Evolutionary conservation across 2,329 filamentous ascomycete species (phyloP).

Genomic region (Boeremia exigua): DNA sequence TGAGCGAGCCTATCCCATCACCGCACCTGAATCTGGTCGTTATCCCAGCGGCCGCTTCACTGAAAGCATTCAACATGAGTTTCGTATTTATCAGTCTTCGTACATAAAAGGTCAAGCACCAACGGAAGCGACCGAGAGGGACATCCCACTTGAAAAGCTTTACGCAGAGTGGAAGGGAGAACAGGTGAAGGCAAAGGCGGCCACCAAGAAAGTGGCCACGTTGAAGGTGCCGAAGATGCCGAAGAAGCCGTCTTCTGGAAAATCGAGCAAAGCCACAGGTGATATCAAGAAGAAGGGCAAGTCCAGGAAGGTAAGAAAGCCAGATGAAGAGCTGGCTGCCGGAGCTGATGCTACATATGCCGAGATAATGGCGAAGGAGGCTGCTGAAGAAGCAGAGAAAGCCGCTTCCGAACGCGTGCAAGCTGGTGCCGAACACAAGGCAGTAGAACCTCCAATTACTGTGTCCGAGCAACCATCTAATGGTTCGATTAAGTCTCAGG

Average conservation of each 20-base stretch:
- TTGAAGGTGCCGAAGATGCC: neutral
- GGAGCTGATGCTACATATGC: neutral
- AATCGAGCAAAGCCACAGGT: neutral
- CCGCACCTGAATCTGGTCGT: constrained; percentile 13
- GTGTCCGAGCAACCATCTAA: neutral
- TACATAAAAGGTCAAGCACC: constrained; percentile 31
- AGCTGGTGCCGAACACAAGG: neutral
- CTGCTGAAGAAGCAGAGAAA: neutral
- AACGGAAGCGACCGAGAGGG: neutral
- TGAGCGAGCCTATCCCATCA: neutral
- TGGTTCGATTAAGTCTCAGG: too few species aligned
- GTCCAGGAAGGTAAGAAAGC: neutral
- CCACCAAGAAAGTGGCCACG: neutral
- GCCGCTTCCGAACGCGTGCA: neutral
- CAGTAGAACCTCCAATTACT: neutral
- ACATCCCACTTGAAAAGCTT: neutral
- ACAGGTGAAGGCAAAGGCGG: neutral
- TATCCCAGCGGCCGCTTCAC: constrained; percentile 30
- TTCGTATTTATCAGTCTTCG: constrained; percentile 25
- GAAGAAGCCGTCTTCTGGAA: neutral
- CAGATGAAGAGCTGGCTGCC: neutral
- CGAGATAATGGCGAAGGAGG: neutral
- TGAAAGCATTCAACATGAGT: constrained; percentile 37
- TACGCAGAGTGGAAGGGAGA: neutral
- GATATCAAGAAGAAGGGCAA: neutral